Evolutionary conservation across 371 early-diverging fungal genomes (phyloP).

Genomic region (Lichtheimia hyalospora): DNA sequence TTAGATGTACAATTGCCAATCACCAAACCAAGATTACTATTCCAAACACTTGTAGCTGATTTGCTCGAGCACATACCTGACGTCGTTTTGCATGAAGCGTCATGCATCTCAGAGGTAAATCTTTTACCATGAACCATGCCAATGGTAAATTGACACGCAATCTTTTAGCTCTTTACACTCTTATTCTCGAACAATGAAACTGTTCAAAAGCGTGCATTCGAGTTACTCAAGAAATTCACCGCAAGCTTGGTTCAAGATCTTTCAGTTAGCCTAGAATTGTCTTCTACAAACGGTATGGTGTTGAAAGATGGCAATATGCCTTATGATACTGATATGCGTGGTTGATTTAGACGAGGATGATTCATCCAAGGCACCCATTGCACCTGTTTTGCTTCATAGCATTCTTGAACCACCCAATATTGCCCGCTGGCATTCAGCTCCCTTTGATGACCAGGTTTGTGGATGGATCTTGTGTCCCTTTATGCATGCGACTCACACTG

Average conservation of each 20-base stretch:
- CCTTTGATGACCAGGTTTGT: slow-evolving; percentile 21
- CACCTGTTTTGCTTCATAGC: slow-evolving; percentile 13
- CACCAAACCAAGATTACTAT: slow-evolving; percentile 18
- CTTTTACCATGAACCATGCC: background rate
- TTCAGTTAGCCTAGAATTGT: slow-evolving; percentile 52
- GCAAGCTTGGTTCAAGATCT: slow-evolving; percentile 43
- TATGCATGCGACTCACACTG: no score
- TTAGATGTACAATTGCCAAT: background rate
- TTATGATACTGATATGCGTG: background rate
- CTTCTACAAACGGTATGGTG: slow-evolving; percentile 23
- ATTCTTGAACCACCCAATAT: slow-evolving; percentile 32
- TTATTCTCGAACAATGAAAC: slow-evolving; percentile 29
- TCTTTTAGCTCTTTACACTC: slow-evolving; percentile 17
- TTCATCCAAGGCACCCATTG: background rate
- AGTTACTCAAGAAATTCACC: slow-evolving; percentile 37
- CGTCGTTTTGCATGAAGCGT: slow-evolving; percentile 21
- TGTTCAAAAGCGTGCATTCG: slow-evolving; percentile 49
- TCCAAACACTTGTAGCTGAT: slow-evolving; percentile 33
- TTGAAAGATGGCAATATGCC: background rate
- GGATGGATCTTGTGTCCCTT: background rate
- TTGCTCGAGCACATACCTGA: slow-evolving; percentile 33
- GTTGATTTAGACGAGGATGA: slow-evolving; percentile 19
- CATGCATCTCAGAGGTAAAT: slow-evolving; percentile 22
- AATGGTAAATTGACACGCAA: background rate
- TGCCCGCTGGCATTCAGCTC: slow-evolving; percentile 16